These are phyloP conservation scores for Coemansia sp. DNA, from an alignment of 192 early-diverging fungal species.

Conservation along the genomic window DNA sequence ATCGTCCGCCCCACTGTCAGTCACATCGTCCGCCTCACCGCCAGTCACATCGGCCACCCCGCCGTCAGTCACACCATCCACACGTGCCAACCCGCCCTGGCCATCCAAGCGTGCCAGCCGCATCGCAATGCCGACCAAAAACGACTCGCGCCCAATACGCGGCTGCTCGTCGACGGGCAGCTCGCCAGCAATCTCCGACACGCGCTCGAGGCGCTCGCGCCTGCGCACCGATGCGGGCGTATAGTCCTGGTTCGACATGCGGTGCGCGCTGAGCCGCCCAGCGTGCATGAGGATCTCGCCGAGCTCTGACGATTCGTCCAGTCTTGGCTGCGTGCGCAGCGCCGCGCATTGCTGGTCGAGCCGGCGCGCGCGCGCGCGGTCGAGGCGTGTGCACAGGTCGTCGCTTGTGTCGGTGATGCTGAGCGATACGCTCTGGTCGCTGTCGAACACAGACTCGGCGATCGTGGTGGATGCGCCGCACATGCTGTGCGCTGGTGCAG, in stretches of 20 bases:
- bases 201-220: conserved; percentile 23
- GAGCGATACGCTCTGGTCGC: background rate
- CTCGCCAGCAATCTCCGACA: conserved; percentile 1
- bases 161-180: no score
- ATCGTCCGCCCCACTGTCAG: no score
- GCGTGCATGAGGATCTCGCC: conserved; percentile 38
- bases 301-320: conserved; percentile 21
- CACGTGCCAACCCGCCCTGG: no score
- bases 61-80: no score
- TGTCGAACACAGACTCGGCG: background rate
- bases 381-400: conserved; percentile 31
- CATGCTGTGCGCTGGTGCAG: background rate
- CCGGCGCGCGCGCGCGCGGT: conserved; percentile 24
- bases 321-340: conserved; percentile 8
- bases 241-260: conserved; percentile 41
- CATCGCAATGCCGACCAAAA: conserved; percentile 22
- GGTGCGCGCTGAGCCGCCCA: conserved; percentile 16
- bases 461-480: conserved; percentile 1
- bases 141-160: conserved; percentile 24
- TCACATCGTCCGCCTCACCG: no score
- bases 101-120: conserved; percentile 14
- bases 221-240: conserved; percentile 16
- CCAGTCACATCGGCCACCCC: no score
- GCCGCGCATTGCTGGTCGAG: conserved; percentile 30
- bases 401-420: conserved; percentile 3